Evolutionary conservation across 768 basidiomycete species (phyloP).

Genomic region (Boletellus sp.): DNA sequence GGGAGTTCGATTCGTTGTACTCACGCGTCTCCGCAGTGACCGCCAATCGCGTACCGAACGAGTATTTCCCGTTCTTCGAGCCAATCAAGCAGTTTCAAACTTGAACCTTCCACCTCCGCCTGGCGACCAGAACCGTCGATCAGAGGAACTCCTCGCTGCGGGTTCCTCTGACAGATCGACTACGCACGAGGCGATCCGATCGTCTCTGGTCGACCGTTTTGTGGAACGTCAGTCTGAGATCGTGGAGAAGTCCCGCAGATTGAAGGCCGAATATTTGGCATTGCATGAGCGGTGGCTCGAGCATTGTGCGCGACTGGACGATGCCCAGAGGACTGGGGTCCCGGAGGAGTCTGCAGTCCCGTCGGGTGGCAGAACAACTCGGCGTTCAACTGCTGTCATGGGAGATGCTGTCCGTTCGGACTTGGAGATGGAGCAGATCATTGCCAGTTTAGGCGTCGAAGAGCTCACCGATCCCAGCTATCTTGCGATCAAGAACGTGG

Average conservation of each 20-base stretch:
- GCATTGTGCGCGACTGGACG: slow-evolving; percentile 69
- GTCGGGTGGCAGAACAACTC: slow-evolving; percentile 59
- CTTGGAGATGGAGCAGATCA: slow-evolving; percentile 95
- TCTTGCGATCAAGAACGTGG: slow-evolving; percentile 81
- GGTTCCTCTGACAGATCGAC: slow-evolving; percentile 35
- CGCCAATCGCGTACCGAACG: slow-evolving; percentile 59
- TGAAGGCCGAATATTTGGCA: slow-evolving; percentile 63
- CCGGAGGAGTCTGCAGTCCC: slow-evolving; percentile 37
- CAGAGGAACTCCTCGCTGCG: slow-evolving; percentile 45
- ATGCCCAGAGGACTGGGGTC: slow-evolving; percentile 33
- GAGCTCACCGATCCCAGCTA: slow-evolving; percentile 90
- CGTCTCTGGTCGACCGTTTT: slow-evolving; percentile 53
- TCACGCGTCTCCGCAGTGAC: slow-evolving; percentile 58
- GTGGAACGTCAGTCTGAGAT: slow-evolving; percentile 47
- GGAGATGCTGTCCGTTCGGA: slow-evolving; percentile 93
- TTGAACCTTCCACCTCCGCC: slow-evolving; percentile 21
- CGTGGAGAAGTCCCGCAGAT: slow-evolving; percentile 49
- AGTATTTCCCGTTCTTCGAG: slow-evolving; percentile 57
- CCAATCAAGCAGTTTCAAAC: slow-evolving; percentile 49
- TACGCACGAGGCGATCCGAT: slow-evolving; percentile 39
- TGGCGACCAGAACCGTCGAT: slow-evolving; percentile 40
- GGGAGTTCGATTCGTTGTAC: slow-evolving; percentile 59
- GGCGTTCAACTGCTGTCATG: slow-evolving; percentile 64
- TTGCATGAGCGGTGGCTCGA: slow-evolving; percentile 71
- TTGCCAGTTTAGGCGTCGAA: slow-evolving; percentile 89